These are phyloP conservation scores for Colletotrichum cuscutae DNA, from an alignment of 2,329 filamentous ascomycete genomes.

Conservation along the genomic window DNA sequence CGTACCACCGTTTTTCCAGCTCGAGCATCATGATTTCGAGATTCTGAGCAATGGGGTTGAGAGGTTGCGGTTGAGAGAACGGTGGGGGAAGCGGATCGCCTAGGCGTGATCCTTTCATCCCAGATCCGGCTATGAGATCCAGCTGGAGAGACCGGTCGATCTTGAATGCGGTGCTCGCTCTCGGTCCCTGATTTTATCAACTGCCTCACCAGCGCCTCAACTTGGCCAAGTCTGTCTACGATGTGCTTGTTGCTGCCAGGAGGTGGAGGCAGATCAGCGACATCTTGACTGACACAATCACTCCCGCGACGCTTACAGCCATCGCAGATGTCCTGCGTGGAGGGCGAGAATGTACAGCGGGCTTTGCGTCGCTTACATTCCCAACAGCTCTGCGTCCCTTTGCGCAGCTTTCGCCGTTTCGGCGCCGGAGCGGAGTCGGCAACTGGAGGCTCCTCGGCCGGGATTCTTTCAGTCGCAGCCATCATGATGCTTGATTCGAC, in stretches of 20 bases:
- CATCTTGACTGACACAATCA: constrained; percentile 55
- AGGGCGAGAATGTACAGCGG: constrained; percentile 12
- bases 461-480: background rate
- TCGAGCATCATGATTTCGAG: background rate
- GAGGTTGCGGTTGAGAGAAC: background rate
- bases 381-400: constrained; percentile 33
- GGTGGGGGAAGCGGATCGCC: background rate
- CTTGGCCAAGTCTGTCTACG: constrained; percentile 44
- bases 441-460: background rate
- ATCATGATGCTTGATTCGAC: background rate
- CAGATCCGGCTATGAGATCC: background rate
- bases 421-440: background rate
- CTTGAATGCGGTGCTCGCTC: background rate
- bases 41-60: background rate
- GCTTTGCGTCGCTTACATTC: constrained; percentile 32
- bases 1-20: background rate
- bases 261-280: constrained; percentile 46
- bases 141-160: background rate
- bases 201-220: constrained; percentile 48
- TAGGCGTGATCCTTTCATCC: background rate
- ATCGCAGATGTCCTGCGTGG: constrained; percentile 2
- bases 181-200: constrained; percentile 30
- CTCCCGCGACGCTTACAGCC: constrained; percentile 55
- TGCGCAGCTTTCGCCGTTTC: constrained; percentile 29
- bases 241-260: constrained; percentile 40